These are phyloP conservation scores for Lyophyllum decastes DNA, from an alignment of 768 basidiomycete genomes.

Conservation along the genomic window DNA sequence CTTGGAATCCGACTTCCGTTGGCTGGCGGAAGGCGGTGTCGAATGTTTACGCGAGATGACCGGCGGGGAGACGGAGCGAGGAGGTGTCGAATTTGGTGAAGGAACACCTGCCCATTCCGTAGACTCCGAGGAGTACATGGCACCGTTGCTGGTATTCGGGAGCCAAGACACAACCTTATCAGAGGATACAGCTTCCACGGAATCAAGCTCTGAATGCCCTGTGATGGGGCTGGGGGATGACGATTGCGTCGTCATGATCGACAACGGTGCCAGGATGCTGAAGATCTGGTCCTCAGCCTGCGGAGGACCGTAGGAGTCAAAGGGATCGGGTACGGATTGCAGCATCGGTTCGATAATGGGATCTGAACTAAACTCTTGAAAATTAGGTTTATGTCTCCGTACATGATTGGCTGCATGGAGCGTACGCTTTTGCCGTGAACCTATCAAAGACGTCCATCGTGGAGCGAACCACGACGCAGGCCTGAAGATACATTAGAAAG, in stretches of 20 bases:
- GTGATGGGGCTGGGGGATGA: conserved; percentile 62
- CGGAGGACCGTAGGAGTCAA: conserved; percentile 88
- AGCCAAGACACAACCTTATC: conserved; percentile 50
- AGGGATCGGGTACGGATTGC: conserved; percentile 88
- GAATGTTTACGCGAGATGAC: conserved; percentile 50
- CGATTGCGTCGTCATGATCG: conserved; percentile 65
- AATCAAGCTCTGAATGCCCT: conserved; percentile 44
- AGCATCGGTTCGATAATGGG: conserved; percentile 90
- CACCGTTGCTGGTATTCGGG: conserved; percentile 41
- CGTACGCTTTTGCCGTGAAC: conserved; percentile 84
- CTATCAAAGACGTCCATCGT: conserved; percentile 92
- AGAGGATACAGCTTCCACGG: conserved; percentile 32
- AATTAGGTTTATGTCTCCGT: conserved; percentile 1
- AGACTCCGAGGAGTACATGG: conserved; percentile 49
- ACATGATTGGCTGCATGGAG: conserved; percentile 20
- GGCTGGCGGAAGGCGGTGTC: conserved; percentile 38
- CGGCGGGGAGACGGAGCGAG: conserved; percentile 56
- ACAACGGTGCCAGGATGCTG: conserved; percentile 86
- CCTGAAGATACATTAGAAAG: conserved; percentile 36
- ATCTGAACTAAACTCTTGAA: conserved; percentile 60
- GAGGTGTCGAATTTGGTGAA: conserved; percentile 43
- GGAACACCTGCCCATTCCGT: conserved; percentile 56
- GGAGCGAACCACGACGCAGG: conserved; percentile 82
- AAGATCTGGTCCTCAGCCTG: conserved; percentile 91
- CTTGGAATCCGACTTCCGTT: conserved; percentile 64